Evolutionary conservation across 306 rosid species (phyloP), one percentile per base, ranked within the genome.

Genomic region (Ceratonia siliqua): DNA sequence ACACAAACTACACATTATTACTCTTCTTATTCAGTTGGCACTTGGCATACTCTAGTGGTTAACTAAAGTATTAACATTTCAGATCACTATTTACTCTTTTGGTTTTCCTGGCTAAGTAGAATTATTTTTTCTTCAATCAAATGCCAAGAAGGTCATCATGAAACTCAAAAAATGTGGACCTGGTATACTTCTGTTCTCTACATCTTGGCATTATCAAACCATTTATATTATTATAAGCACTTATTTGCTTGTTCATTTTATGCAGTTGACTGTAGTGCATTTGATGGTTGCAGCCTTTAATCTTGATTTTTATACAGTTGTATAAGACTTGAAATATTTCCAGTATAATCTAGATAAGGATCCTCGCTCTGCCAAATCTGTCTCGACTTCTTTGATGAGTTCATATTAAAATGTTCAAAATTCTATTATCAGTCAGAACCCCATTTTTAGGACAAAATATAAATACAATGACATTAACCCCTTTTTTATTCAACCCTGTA

Each of bases 41-140:
- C 20, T 63, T 45, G 48, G 64, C 18, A 52, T 36, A 20, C 39
- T 78, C 3, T 35, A 54, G 22, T 33, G n/a, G 52, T 53, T 84
- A 36, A 77, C 80, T 48, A 67, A 82, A 53, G 10, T 69, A 74
- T 67, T 65, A 46, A 72, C 48, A 73, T 75, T 85, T 86, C 92
- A 94, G 98, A 91, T 91, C 97, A 87, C 71, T 94, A 94, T 82
- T 80, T 94, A 62, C 98, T 94, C 73, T 94, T n/a, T 94, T 87
- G 98, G 91, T 86, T 92, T 94, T 78, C 98, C 98, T 12, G 97
- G 97, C 50, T 97, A 94, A 86, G 98, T 91, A 57, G 97, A 94
- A 80, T 83, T 94, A 12, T 94, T 94, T 84, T 87, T 86, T 43
- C 93, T 94, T 79, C 92, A 94, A 76, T 83, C 97, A 70, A 94